phyloP scores from a whole-genome alignment of 352 stramenopile species.

The Plasmopara halstedii region DNA sequence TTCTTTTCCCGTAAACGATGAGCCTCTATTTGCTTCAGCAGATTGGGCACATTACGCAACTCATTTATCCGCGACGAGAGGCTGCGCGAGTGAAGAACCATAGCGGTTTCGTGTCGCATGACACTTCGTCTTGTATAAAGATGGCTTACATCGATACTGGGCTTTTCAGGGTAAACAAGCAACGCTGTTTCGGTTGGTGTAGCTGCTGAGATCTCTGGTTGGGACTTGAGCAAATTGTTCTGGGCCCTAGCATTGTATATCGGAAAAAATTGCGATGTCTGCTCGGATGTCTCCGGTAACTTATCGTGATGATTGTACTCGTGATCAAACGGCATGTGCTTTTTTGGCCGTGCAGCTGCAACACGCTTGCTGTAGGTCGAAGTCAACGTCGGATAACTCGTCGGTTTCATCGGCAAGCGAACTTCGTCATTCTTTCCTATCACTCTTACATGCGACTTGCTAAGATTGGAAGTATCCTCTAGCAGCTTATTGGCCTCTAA shows the following conservation, averaged over 20 bases:
- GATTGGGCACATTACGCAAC: conserved; percentile 40
- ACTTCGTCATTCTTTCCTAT: conserved; percentile 9
- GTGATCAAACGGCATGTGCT: conserved; percentile 2
- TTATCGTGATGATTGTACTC: conserved; percentile 7
- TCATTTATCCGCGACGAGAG: conserved; percentile 48
- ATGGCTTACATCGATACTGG: conserved; percentile 1
- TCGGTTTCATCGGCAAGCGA: conserved; percentile 15
- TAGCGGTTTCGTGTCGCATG: conserved; percentile 41
- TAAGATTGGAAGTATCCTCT: conserved; percentile 11
- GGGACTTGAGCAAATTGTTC: conserved; percentile 29
- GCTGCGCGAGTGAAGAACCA: conserved; percentile 43
- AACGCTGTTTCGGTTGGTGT: conserved; percentile 1
- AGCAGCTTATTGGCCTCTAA: conserved; percentile 42
- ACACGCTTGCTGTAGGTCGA: conserved; percentile 41
- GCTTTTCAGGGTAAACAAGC: neutral
- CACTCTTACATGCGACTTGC: neutral
- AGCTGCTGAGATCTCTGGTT: conserved; percentile 4
- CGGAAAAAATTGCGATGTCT: conserved; percentile 24
- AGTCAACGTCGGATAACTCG: conserved; percentile 21
- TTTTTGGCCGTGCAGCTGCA: conserved; percentile 13
- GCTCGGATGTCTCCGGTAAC: conserved; percentile 11
- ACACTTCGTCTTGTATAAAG: conserved; percentile 39
- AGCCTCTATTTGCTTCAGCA: conserved; percentile 41
- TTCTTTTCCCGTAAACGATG: conserved; percentile 28
- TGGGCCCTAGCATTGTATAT: conserved; percentile 34